Evolutionary conservation across 2,329 filamentous ascomycete genomes (phyloP).

Genomic region (Chrysoporthe deuterocubensis): DNA sequence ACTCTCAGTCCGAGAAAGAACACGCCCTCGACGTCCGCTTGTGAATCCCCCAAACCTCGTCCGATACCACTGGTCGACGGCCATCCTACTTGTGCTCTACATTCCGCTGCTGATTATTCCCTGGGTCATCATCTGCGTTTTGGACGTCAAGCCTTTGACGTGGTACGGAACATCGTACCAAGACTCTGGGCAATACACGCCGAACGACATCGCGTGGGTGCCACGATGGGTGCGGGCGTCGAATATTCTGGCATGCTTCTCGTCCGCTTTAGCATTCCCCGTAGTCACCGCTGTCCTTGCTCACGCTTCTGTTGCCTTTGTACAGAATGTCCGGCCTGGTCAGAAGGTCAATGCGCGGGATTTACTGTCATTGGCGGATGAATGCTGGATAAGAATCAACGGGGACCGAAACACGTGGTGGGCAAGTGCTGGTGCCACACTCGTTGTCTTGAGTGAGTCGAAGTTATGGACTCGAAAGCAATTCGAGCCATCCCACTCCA

Average conservation of each 20-base stretch:
- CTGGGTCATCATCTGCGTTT: conserved; percentile 9
- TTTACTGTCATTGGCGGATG: conserved; percentile 11
- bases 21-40: conserved; percentile 9
- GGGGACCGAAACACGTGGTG: conserved; percentile 14
- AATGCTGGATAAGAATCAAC: conserved; percentile 12
- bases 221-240: conserved; percentile 13
- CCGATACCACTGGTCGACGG: conserved; percentile 16
- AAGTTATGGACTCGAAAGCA: neutral
- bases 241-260: conserved; percentile 17
- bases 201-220: conserved; percentile 13
- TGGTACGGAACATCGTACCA: conserved; percentile 8
- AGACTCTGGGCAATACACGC: conserved; percentile 4
- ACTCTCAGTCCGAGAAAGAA: conserved; percentile 3
- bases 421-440: conserved; percentile 11
- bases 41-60: conserved; percentile 14
- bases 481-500: neutral
- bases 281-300: conserved; percentile 9
- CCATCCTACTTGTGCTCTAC: conserved; percentile 5
- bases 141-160: conserved; percentile 18
- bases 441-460: conserved; percentile 13
- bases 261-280: conserved; percentile 6
- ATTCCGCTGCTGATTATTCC: conserved; percentile 13
- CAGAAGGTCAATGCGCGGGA: conserved; percentile 16
- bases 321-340: conserved; percentile 7
- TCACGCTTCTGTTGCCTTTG: conserved; percentile 19